Percentiles rank a stretch among this genome's conserved stretches.
Conservation (phyloP, 2,329 filamentous ascomycete species). For the Cercospora nicotianae region DNA sequence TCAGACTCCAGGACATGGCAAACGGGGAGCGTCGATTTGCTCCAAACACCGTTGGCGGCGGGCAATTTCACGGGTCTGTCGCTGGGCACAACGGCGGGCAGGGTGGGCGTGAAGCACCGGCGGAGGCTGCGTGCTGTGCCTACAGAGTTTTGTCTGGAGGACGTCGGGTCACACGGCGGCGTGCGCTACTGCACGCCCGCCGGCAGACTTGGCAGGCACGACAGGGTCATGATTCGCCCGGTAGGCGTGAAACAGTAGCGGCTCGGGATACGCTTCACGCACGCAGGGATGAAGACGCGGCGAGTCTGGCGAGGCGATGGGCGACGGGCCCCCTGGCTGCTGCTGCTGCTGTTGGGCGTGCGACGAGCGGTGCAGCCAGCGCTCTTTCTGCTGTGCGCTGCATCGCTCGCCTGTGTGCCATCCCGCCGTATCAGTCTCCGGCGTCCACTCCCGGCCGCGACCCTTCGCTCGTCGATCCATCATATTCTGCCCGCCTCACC, state of each 20-base stretch:
- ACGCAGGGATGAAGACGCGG: neutral
- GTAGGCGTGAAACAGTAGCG: slow-evolving; percentile 7
- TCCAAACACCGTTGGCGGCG: neutral
- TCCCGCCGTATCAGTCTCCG: slow-evolving; percentile 6
- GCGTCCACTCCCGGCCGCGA: slow-evolving; percentile 1
- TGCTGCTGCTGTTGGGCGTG: slow-evolving; percentile 1
- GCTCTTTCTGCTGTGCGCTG: neutral
- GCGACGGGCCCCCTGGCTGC: neutral
- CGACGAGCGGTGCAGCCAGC: neutral
- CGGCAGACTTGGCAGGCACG: slow-evolving; percentile 10
- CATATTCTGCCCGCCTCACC: neutral
- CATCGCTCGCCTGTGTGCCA: neutral
- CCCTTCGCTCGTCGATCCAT: neutral
- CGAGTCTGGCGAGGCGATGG: neutral
- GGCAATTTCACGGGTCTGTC: neutral
- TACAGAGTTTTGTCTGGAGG: slow-evolving; percentile 7
- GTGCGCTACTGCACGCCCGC: neutral
- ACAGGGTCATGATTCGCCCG: neutral
- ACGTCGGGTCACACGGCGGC: slow-evolving; percentile 2
- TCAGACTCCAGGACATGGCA: neutral
- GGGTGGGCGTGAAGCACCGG: neutral
- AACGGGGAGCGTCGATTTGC: neutral
- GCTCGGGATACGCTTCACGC: neutral
- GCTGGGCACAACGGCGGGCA: neutral
- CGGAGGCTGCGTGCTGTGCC: neutral